Percentiles rank a stretch among this genome's conserved stretches.
These are phyloP conservation scores for Metroxylon sagu DNA, from an alignment of 176 grass and related monocot species.

Conservation along the genomic window DNA sequence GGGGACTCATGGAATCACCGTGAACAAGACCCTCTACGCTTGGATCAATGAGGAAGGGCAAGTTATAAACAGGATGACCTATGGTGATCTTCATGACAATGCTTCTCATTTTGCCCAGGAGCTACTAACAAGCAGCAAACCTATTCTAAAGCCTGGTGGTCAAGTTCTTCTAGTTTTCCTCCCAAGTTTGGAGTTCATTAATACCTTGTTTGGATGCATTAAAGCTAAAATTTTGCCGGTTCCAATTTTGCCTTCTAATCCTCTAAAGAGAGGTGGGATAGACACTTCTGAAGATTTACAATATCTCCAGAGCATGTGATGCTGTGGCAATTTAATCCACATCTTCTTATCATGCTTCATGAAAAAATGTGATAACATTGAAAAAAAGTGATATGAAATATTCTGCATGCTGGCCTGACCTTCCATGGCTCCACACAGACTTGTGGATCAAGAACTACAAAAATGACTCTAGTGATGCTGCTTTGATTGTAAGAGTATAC, in stretches of 20 bases:
- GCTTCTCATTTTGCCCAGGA: constrained; percentile 47
- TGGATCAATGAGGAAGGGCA: constrained; percentile 70
- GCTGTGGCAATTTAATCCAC: constrained; percentile 60
- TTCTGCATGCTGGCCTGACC: constrained; percentile 47
- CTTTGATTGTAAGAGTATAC: constrained; percentile 12
- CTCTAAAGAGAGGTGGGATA: constrained; percentile 50
- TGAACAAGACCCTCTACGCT: constrained; percentile 37
- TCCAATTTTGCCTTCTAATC: constrained; percentile 62
- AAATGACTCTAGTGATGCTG: constrained; percentile 22
- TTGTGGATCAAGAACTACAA: constrained; percentile 48
- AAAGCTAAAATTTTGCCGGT: constrained; percentile 61
- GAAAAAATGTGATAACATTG: constrained; percentile 40
- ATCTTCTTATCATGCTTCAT: constrained; percentile 63
- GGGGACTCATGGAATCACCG: constrained; percentile 44
- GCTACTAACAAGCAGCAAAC: constrained; percentile 43
- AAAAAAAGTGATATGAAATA: constrained; percentile 29
- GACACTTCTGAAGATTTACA: constrained; percentile 60
- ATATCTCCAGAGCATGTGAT: constrained; percentile 47
- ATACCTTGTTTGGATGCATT: constrained; percentile 62
- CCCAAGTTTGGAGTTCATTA: constrained; percentile 59
- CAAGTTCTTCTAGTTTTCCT: constrained; percentile 62
- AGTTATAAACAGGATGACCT: constrained; percentile 50
- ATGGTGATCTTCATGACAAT: constrained; percentile 50
- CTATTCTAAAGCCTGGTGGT: constrained; percentile 43
- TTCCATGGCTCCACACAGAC: constrained; percentile 62